A percentile compares a stretch with the other conserved stretches of the same genome.
These are phyloP conservation scores for Viola pubescens DNA, from an alignment of 441 rosid genomes.

Conservation along the genomic window DNA sequence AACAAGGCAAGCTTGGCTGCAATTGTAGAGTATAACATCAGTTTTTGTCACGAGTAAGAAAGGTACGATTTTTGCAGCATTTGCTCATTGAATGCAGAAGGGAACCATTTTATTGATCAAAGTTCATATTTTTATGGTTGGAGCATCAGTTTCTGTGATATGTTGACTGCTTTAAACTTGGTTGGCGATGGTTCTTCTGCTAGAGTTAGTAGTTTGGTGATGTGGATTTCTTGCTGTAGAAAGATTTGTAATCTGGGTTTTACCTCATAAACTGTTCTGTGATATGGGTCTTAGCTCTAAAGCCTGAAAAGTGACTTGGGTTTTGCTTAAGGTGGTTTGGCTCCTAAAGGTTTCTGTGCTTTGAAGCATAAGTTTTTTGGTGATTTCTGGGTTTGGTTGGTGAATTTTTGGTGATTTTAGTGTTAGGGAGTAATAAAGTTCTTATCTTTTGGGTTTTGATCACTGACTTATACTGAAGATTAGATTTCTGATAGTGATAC, in stretches of 20 bases:
- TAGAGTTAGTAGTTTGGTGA: constrained; percentile 1
- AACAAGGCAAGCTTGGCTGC: constrained; percentile 4
- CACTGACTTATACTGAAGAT: constrained; percentile 34
- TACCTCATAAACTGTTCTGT: not conserved
- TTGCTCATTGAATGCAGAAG: not conserved
- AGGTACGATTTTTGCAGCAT: constrained; percentile 15
- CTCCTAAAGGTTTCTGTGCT: constrained; percentile 11
- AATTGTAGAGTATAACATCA: not conserved
- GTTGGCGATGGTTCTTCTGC: not conserved
- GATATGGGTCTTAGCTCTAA: constrained; percentile 10
- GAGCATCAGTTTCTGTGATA: not conserved
- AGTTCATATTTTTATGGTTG: not conserved
- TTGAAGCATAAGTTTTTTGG: not conserved
- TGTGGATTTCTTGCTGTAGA: constrained; percentile 13
- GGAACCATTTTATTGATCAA: not conserved
- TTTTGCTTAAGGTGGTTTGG: constrained; percentile 16
- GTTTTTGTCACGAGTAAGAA: not conserved
- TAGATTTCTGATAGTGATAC: constrained; percentile 9
- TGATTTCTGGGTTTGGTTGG: not conserved
- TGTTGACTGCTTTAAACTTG: not conserved
- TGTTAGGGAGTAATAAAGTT: constrained; percentile 19
- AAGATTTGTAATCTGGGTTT: constrained; percentile 11
- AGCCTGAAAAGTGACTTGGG: not conserved
- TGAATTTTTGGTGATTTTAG: constrained; percentile 21
- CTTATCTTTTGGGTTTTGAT: constrained; percentile 28